Percentiles rank a stretch among this genome's conserved stretches.
Conservation (phyloP, 345 rosid species). For the Salix udensis region DNA sequence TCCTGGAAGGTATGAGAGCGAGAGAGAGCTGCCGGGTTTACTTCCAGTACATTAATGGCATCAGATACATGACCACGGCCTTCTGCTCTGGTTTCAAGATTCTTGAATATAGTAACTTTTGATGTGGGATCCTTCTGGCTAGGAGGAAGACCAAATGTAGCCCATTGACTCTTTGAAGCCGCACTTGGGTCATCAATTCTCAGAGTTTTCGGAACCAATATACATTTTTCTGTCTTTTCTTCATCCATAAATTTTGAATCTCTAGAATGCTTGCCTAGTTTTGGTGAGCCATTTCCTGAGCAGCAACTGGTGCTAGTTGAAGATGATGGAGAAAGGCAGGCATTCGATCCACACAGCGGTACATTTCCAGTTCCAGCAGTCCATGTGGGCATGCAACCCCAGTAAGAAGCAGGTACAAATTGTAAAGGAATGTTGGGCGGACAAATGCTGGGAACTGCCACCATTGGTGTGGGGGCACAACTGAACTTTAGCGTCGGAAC, state of each 20-base stretch:
- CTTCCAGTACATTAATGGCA: conserved; percentile 42
- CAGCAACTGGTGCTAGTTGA: conserved; percentile 38
- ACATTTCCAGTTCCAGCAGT: conserved; percentile 33
- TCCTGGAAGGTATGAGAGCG: conserved; percentile 56
- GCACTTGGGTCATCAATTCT: conserved; percentile 70
- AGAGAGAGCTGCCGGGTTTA: conserved; percentile 67
- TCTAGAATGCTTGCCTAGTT: conserved; percentile 67
- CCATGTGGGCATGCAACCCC: conserved; percentile 53
- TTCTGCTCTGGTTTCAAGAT: conserved; percentile 29
- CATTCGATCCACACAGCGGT: conserved; percentile 17
- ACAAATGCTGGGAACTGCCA: conserved; percentile 43
- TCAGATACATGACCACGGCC: conserved; percentile 28
- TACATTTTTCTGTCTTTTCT: conserved; percentile 38
- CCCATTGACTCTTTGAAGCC: conserved; percentile 80
- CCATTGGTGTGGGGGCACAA: conserved; percentile 48
- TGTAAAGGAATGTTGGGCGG: conserved; percentile 65
- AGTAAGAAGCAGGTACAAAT: conserved; percentile 58
- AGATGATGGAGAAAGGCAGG: conserved; percentile 45
- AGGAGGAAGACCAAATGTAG: conserved; percentile 56
- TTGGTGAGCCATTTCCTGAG: conserved; percentile 45
- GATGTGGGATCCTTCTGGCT: conserved; percentile 39
- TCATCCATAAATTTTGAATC: conserved; percentile 43
- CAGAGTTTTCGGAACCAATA: conserved; percentile 65
- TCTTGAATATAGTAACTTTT: conserved; percentile 30
- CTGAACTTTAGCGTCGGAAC: conserved; percentile 34